Evolutionary conservation across 2,329 filamentous ascomycete species (phyloP).

Genomic region (Phialocephala subalpina): DNA sequence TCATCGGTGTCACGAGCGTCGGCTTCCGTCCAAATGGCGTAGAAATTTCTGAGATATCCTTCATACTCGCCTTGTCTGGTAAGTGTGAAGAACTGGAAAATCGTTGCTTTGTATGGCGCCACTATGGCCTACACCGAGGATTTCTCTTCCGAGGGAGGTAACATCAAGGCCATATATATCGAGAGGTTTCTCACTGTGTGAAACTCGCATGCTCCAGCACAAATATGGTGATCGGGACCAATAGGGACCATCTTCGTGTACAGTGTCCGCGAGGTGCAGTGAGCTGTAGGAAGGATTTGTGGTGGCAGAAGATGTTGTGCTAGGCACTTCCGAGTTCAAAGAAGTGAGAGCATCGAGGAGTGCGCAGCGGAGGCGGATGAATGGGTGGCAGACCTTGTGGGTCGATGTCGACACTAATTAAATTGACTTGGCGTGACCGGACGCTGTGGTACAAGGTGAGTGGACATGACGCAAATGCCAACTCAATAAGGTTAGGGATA

Average conservation of each 20-base stretch:
- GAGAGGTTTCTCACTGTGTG: neutral
- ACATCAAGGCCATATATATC: neutral
- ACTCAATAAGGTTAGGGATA: too few relatives aligned
- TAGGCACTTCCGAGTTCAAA: neutral
- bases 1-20: neutral
- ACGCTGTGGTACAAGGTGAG: too few relatives aligned
- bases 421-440: neutral
- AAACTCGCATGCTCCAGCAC: neutral
- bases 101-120: too few relatives aligned
- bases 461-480: too few relatives aligned
- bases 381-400: neutral
- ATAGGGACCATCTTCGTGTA: constrained; percentile 3
- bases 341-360: neutral
- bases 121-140: neutral
- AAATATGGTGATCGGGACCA: neutral
- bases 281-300: neutral
- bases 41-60: neutral
- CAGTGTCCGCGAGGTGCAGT: neutral
- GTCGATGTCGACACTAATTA: neutral
- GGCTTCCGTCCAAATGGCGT: neutral
- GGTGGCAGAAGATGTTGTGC: too few relatives aligned
- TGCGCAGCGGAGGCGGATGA: neutral
- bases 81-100: neutral
- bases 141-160: neutral
- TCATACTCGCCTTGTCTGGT: neutral